Base-by-base conservation (phyloP, 352 stramenopile species). In the Blastocystis sp. region DNA sequence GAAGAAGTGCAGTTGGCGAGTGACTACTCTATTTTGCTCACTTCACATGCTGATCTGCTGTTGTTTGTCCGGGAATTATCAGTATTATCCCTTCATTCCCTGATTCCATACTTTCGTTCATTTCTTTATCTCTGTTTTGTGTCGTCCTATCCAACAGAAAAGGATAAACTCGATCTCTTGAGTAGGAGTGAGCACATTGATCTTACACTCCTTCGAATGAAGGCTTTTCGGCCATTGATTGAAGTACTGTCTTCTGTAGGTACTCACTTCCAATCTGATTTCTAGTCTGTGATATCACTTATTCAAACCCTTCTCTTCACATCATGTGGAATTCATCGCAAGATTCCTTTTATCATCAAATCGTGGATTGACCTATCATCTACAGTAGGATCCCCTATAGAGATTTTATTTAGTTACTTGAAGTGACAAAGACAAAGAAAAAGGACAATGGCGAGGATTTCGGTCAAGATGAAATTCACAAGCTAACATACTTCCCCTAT, bases 401-500 rank as follows among this genome's bases (percentile, higher is more conserved):
- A 0, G 1, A 33, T 79, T 57, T 33, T 9, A 24, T 27, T 1
- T 24, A 79, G 68, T 27, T 79, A 19, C 30, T 58, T 53, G 37
- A 79, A 9, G 35, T 27, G 3, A 19, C 58, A 37, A 24, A 79
- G 68, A 79, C 30, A 53, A 59, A 79, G 33, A 79, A 79, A 54
- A 79, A 30, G 24, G 68, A 79, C 22, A 79, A 58, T 22, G 42
- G 58, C 9, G 24, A 79, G 0, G 40, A 42, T 27, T 62, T 81
- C 51, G 40, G n/a, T 17, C 48, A 24, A 37, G 70, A 37, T 19
- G 70, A 33, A n/a, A 24, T 48, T 7, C 70, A 81, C 70, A 81
- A 81, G 19, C 70, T 81, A n/a, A 62, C 37, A 5, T 81, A 51
- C 44, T 81, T 62, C 70, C 70, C 70, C 22, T 81, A 56, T 56